These are phyloP conservation scores for Eragrostis curvula DNA, from an alignment of 176 grass and related monocot genomes.

Conservation along the genomic window DNA sequence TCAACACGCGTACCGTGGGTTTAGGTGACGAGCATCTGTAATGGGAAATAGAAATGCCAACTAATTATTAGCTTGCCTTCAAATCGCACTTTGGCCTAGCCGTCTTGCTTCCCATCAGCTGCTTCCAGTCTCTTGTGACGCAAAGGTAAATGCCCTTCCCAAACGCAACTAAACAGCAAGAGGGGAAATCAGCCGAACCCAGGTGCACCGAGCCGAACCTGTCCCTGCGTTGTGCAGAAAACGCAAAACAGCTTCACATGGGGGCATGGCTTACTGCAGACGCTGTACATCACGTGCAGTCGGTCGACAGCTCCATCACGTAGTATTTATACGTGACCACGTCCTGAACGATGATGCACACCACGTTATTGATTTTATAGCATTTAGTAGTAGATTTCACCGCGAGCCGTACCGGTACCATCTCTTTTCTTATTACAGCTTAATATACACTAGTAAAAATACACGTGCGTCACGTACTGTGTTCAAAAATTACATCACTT, in stretches of 20 bases:
- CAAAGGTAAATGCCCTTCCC: neutral
- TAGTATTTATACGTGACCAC: neutral
- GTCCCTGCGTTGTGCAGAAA: neutral
- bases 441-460: too few species aligned
- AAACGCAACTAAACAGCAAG: neutral
- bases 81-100: slow-evolving; percentile 14
- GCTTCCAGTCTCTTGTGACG: neutral
- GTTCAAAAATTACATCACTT: too few species aligned
- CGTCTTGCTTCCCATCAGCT: neutral
- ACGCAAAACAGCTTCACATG: slow-evolving; percentile 4
- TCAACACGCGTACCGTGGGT: slow-evolving; percentile 4
- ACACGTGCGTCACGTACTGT: too few species aligned
- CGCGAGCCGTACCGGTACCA: neutral
- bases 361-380: neutral
- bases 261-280: neutral
- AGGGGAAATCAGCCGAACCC: neutral
- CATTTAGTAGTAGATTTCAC: neutral
- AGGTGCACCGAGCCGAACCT: neutral
- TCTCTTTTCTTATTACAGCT: neutral
- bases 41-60: slow-evolving; percentile 54
- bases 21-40: slow-evolving; percentile 43
- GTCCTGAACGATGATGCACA: neutral
- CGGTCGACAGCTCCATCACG: neutral
- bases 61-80: slow-evolving; percentile 46
- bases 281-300: neutral